Conservation (phyloP, 192 early-diverging fungal genomes). For the Backusella mclennaniae region DNA sequence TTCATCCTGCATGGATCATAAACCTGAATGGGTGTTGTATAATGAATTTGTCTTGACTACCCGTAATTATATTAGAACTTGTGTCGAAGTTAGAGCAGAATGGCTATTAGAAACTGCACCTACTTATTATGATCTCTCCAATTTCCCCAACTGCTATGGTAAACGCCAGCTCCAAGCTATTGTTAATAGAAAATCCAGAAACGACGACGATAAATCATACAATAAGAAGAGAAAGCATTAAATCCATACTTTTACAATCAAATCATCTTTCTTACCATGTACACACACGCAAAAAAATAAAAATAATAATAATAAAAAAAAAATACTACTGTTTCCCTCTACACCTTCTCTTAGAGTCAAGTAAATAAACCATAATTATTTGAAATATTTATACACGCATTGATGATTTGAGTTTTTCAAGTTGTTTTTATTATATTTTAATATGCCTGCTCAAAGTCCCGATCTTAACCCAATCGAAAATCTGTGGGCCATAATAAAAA, state of each 20-base stretch:
- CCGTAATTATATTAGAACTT: slow-evolving; percentile 95
- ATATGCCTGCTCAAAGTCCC: no score
- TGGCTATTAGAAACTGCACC: slow-evolving; percentile 85
- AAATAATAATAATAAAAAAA: no score
- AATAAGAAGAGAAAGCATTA: slow-evolving; percentile 39
- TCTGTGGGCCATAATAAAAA: no score
- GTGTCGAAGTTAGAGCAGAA: slow-evolving; percentile 84
- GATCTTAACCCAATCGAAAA: no score
- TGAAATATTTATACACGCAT: no score
- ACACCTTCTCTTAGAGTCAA: no score
- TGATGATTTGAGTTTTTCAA: no score
- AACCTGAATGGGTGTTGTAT: slow-evolving; percentile 99
- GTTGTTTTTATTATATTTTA: no score
- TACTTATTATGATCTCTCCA: slow-evolving; percentile 86
- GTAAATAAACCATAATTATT: no score
- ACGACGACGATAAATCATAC: slow-evolving; percentile 41
- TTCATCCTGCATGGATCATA: slow-evolving; percentile 81
- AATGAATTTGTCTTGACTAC: slow-evolving; percentile 98
- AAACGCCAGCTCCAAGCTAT: slow-evolving; percentile 79
- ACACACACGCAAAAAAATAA: neutral
- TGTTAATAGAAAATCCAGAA: slow-evolving; percentile 49
- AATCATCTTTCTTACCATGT: neutral
- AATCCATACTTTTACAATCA: neutral
- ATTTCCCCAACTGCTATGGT: slow-evolving; percentile 92
- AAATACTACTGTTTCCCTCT: no score